A percentile compares a stretch with the other conserved stretches of the same genome.
Conservation (phyloP, 768 basidiomycete genomes). For the Lactarius sp. region DNA sequence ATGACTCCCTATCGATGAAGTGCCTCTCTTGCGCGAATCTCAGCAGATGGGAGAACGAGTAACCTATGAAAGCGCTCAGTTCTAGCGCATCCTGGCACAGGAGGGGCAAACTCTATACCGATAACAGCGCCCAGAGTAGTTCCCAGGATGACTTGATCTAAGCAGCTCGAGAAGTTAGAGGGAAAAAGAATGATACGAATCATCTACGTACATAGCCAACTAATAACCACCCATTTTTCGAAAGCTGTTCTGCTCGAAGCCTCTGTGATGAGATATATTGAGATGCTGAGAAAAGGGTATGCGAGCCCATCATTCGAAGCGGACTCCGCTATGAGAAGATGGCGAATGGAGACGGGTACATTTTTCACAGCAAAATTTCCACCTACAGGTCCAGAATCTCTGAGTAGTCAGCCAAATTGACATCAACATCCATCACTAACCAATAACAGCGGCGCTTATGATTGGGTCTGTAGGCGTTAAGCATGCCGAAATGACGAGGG, state of each 20-base stretch:
- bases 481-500: slow-evolving; percentile 83
- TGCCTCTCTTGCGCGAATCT: slow-evolving; percentile 56
- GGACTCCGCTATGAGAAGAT: slow-evolving; percentile 80
- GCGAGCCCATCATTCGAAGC: slow-evolving; percentile 96
- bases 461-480: slow-evolving; percentile 95
- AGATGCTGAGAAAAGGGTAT: slow-evolving; percentile 84
- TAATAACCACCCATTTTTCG: slow-evolving; percentile 80
- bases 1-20: slow-evolving; percentile 77
- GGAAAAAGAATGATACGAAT: neutral
- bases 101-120: slow-evolving; percentile 29
- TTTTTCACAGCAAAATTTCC: slow-evolving; percentile 66
- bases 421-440: slow-evolving; percentile 33
- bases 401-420: neutral
- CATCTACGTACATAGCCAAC: slow-evolving; percentile 63
- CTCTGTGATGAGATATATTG: slow-evolving; percentile 82
- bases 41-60: slow-evolving; percentile 69
- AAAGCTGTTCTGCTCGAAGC: slow-evolving; percentile 56
- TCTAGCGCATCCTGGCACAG: neutral
- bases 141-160: slow-evolving; percentile 81
- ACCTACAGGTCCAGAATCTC: slow-evolving; percentile 37
- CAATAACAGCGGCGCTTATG: slow-evolving; percentile 78
- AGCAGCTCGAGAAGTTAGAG: neutral
- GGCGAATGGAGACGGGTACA: slow-evolving; percentile 71
- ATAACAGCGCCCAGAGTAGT: slow-evolving; percentile 57
- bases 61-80: slow-evolving; percentile 38